Evolutionary conservation across 2,329 filamentous ascomycete species (phyloP).

Genomic region (Drechslerella dactyloides): DNA sequence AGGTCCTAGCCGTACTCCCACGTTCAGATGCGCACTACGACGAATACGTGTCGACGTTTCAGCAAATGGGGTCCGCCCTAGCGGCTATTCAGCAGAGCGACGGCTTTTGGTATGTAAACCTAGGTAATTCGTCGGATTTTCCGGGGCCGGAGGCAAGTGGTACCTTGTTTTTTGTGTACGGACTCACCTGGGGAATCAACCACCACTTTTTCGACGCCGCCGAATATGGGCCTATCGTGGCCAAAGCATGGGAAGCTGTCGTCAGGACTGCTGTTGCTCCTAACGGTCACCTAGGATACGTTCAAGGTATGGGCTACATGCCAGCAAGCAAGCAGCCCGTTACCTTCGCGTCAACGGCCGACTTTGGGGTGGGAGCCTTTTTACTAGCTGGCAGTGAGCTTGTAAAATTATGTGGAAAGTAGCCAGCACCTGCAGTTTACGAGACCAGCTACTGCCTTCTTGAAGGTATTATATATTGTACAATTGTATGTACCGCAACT

Average conservation of each 20-base stretch:
- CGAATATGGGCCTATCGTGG: slow-evolving; percentile 21
- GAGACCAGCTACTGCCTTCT: too few relatives aligned
- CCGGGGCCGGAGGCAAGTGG: slow-evolving; percentile 28
- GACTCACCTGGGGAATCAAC: slow-evolving; percentile 32
- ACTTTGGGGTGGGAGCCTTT: slow-evolving; percentile 27
- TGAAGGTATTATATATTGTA: too few relatives aligned
- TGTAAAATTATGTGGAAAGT: slow-evolving; percentile 21
- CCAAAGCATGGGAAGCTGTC: slow-evolving; percentile 24
- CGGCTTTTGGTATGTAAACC: slow-evolving; percentile 34
- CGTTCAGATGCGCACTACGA: slow-evolving; percentile 24
- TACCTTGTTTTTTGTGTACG: slow-evolving; percentile 28
- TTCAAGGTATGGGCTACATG: slow-evolving; percentile 18
- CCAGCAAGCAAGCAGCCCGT: slow-evolving; percentile 24
- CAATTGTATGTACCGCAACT: too few relatives aligned
- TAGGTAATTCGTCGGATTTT: slow-evolving; percentile 27
- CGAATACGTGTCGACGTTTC: slow-evolving; percentile 23
- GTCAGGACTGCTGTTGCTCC: slow-evolving; percentile 10
- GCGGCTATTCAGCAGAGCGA: slow-evolving; percentile 14
- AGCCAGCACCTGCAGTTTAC: too few relatives aligned
- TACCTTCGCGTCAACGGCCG: slow-evolving; percentile 3
- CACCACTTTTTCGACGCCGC: slow-evolving; percentile 19
- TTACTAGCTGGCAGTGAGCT: slow-evolving; percentile 26
- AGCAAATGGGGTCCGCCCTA: slow-evolving; percentile 22
- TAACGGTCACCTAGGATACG: slow-evolving; percentile 14
- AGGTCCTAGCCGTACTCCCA: slow-evolving; percentile 26